Base-by-base conservation (phyloP, 2,329 filamentous ascomycete genomes). In the Trichoderma sp. region DNA sequence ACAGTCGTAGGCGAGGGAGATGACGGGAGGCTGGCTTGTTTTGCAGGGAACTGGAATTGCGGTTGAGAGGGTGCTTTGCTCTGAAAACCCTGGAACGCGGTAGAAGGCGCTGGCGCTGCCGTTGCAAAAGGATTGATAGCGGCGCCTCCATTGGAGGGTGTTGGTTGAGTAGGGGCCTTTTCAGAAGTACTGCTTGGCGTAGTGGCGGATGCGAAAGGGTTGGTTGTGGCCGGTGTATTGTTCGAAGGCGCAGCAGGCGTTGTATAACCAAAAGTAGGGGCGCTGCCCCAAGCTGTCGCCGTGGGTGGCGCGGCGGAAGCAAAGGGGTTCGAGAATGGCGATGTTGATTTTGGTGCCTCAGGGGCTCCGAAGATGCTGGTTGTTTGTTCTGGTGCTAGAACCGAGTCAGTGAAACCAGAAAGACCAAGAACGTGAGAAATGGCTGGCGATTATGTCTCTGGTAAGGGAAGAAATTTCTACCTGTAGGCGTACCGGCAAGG, bases 1-100 rank as follows among this genome's bases (percentile, higher is more conserved):
- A 44, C 24, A 43, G 64, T 61, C 28, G 69, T 58, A 15, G 66
- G 45, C 14, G 45, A 12, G 19, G 67, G 45, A 1, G 44, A 48
- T 30, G 67, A 55, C n/a, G 70, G 51, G 19, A 76, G 74, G 14
- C 72, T 68, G 44, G 67, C 72, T 48, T 67, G 65, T 28, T 69
- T 68, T 26, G 65, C 50, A 21, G 50, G 14, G 45, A 26, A 56
- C 21, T 50, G 51, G 17, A 19, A 3, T 30, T 51, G 56, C 34
- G 59, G 43, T 5, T 56, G 30, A 39, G 54, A 41, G n/a, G 56
- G n/a, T 5, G 61, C 28, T 59, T 60, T 55, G 41, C 21, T 48
- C 43, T 65, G 65, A 7, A 19, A 9, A 10, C 44, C 61, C 10
- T 50, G 56, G 28, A 51, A 60, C 14, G 5, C 34, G 51, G 14